phyloP scores from a whole-genome alignment of 108 stramenopile species.

The Stephanodiscus triporus region DNA sequence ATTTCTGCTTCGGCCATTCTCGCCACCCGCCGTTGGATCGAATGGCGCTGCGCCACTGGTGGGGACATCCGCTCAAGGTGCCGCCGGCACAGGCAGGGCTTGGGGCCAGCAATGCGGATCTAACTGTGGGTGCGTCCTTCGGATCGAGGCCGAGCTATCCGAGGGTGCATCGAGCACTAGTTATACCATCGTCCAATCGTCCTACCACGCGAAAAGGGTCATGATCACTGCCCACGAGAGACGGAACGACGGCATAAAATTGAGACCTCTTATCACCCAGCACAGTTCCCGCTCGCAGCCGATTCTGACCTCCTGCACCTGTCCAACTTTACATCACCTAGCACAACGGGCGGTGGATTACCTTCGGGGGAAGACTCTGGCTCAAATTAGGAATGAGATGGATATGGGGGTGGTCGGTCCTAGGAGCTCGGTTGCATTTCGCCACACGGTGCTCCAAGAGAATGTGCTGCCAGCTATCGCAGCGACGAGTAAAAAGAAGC shows the following conservation, averaged over 20 bases:
- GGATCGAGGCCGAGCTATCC: conserved; percentile 67
- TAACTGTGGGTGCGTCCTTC: conserved; percentile 77
- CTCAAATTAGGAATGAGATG: conserved; percentile 47
- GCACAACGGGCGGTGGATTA: conserved; percentile 53
- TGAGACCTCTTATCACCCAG: conserved; percentile 48
- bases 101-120: conserved; percentile 85
- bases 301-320: conserved; percentile 73
- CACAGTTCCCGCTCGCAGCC: conserved; percentile 35
- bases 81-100: conserved; percentile 28
- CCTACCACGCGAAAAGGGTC: conserved; percentile 73
- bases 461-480: conserved; percentile 40
- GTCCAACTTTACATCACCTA: conserved; percentile 67
- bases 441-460: conserved; percentile 62
- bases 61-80: background rate
- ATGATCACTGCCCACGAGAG: conserved; percentile 30
- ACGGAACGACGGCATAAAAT: conserved; percentile 3
- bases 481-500: conserved; percentile 14
- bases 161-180: conserved; percentile 5
- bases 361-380: conserved; percentile 45
- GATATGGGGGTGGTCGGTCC: conserved; percentile 51
- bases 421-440: conserved; percentile 67
- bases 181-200: conserved; percentile 40
- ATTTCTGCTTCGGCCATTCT: conserved; percentile 15
- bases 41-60: background rate
- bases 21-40: background rate